A percentile compares a stretch with the other conserved stretches of the same genome.
Evolutionary conservation across 495 filamentous ascomycete genomes (phyloP).

Genomic region (Xylaria intraflava): DNA sequence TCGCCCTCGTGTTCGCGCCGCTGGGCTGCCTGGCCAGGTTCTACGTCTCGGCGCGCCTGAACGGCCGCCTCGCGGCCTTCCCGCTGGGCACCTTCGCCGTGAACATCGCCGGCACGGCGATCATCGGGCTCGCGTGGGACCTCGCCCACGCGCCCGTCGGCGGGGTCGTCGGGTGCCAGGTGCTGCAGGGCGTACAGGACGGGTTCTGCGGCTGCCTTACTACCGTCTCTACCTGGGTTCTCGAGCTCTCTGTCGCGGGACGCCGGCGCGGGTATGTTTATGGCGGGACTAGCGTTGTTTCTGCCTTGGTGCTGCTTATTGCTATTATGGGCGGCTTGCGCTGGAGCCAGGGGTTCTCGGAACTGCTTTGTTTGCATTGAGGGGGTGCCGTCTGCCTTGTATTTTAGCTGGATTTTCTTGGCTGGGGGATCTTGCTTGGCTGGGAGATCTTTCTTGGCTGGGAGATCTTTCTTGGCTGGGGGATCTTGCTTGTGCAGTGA

Average conservation of each 20-base stretch:
- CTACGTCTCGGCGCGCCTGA: slow-evolving; percentile 61
- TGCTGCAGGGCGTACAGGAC: slow-evolving; percentile 77
- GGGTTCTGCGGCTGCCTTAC: slow-evolving; percentile 89
- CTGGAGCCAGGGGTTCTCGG: slow-evolving; percentile 63
- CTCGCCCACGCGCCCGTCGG: slow-evolving; percentile 56
- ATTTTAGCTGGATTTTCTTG: no score
- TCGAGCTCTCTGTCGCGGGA: slow-evolving; percentile 64
- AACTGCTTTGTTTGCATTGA: slow-evolving; percentile 42
- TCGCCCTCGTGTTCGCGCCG: slow-evolving; percentile 81
- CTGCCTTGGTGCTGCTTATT: slow-evolving; percentile 59
- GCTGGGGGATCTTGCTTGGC: not conserved
- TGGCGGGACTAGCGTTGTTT: slow-evolving; percentile 56
- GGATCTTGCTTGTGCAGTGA: no score
- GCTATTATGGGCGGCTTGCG: slow-evolving; percentile 72
- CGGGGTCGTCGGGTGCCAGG: slow-evolving; percentile 61
- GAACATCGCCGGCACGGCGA: slow-evolving; percentile 67
- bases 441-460: no score
- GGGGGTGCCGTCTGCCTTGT: no score
- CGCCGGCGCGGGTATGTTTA: slow-evolving; percentile 70
- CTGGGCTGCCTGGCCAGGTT: slow-evolving; percentile 71
- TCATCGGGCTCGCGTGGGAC: slow-evolving; percentile 63
- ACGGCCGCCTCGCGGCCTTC: slow-evolving; percentile 59
- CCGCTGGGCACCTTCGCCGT: slow-evolving; percentile 85
- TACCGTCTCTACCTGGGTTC: slow-evolving; percentile 89
- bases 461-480: no score